Evolutionary conservation across 139 green algal genomes (phyloP).

Genomic region (Micromonas pusilla): DNA sequence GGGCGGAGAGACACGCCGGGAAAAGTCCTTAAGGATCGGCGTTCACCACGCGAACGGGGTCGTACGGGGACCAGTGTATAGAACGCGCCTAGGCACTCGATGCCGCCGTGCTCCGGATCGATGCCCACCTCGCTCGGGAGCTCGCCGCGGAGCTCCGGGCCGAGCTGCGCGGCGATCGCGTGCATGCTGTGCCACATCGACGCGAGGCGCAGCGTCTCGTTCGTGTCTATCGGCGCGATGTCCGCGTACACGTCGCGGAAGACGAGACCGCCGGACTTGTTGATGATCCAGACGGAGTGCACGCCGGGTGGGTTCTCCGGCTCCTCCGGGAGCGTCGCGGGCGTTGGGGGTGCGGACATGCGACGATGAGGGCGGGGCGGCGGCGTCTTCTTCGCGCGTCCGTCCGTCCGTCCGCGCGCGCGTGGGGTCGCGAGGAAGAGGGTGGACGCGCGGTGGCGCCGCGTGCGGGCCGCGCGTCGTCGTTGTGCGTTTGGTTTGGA

Average conservation of each 20-base stretch:
- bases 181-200: constrained; percentile 79
- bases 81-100: no score
- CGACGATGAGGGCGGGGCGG: neutral
- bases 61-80: no score
- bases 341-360: neutral
- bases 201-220: constrained; percentile 68
- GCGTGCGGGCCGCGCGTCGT: neutral
- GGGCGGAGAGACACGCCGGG: no score
- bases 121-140: no score
- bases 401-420: neutral
- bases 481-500: no score
- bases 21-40: no score
- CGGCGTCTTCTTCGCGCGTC: no score
- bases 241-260: constrained; percentile 59
- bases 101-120: no score
- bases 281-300: constrained; percentile 81
- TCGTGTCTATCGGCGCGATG: constrained; percentile 52
- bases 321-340: neutral
- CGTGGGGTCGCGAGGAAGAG: no score
- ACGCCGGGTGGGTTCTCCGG: constrained; percentile 27
- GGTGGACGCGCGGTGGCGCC: no score
- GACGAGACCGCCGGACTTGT: constrained; percentile 84
- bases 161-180: constrained; percentile 81
- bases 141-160: no score
- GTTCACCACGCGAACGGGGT: no score